Percentiles rank a stretch among this genome's conserved stretches.
These are phyloP conservation scores for Persicaria maculosa DNA, from an alignment of 148 eudicot genomes.

Conservation along the genomic window DNA sequence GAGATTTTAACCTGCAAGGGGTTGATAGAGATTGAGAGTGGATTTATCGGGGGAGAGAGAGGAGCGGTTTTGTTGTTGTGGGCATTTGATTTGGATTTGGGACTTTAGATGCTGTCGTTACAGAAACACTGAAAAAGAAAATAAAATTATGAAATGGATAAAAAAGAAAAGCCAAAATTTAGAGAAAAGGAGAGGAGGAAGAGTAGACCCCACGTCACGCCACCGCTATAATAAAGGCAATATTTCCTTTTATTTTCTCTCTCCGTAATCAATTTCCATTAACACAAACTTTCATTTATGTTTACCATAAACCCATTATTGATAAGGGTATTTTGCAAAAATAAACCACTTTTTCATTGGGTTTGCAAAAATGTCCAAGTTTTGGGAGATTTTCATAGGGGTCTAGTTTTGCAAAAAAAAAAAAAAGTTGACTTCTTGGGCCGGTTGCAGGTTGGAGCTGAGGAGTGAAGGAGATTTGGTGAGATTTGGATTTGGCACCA, in stretches of 20 bases:
- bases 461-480: no score
- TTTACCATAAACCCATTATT: no score
- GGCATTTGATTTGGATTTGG: constrained; percentile 8
- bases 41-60: constrained; percentile 21
- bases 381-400: no score
- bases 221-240: not conserved
- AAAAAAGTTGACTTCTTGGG: no score
- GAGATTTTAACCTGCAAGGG: not conserved
- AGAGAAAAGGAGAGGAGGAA: constrained; percentile 17
- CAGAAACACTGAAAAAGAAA: not conserved
- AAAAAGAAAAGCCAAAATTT: constrained; percentile 6
- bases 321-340: no score
- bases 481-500: no score
- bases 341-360: no score
- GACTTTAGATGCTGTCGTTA: constrained; percentile 2
- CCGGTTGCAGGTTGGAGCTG: no score
- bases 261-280: not conserved
- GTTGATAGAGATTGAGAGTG: constrained; percentile 15
- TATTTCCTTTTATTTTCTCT: not conserved
- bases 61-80: constrained; percentile 20
- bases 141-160: not conserved
- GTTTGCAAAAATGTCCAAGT: no score
- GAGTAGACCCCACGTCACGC: constrained; percentile 25
- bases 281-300: not conserved
- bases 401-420: no score